Conservation (phyloP, 2,329 filamentous ascomycete genomes). For the Emydomyces testavorans region DNA sequence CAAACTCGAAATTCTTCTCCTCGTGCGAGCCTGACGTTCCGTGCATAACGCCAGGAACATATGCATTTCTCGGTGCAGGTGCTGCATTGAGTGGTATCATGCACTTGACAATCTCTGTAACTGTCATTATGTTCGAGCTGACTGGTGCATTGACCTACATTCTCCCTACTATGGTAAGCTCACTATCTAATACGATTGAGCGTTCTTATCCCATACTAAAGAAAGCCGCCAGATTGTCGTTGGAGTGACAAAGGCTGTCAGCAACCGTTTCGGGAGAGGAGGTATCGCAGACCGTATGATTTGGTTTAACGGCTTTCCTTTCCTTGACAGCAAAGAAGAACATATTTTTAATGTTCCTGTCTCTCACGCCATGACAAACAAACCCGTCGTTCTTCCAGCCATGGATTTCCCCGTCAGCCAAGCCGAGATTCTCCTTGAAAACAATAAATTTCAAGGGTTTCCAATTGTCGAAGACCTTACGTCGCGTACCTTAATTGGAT, state of each 20-base stretch:
- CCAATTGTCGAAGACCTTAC: slow-evolving; percentile 69
- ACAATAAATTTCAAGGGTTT: slow-evolving; percentile 83
- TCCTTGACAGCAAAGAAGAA: slow-evolving; percentile 93
- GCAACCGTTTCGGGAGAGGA: slow-evolving; percentile 83
- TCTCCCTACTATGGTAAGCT: slow-evolving; percentile 71
- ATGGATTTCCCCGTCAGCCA: slow-evolving; percentile 63
- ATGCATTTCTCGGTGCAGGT: slow-evolving; percentile 86
- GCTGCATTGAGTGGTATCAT: slow-evolving; percentile 92
- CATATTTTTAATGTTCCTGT: slow-evolving; percentile 94
- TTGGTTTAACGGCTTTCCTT: slow-evolving; percentile 95
- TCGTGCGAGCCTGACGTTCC: slow-evolving; percentile 82
- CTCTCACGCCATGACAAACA: slow-evolving; percentile 73
- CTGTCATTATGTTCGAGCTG: slow-evolving; percentile 98
- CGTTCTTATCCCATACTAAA: background rate
- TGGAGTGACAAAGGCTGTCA: slow-evolving; percentile 86
- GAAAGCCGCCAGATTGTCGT: slow-evolving; percentile 61
- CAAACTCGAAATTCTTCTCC: slow-evolving; percentile 71
- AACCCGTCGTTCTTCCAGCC: slow-evolving; percentile 61
- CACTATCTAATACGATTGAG: background rate
- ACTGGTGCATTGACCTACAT: slow-evolving; percentile 97
- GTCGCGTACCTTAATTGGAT: slow-evolving; percentile 67
- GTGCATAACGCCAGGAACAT: slow-evolving; percentile 94
- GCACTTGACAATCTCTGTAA: slow-evolving; percentile 93
- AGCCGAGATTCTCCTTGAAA: slow-evolving; percentile 61
- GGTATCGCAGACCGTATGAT: slow-evolving; percentile 98